A percentile compares a stretch with the other conserved stretches of the same genome.
phyloP scores from a whole-genome alignment of 371 early-diverging fungal genomes.

The Saksenaea vasiformis region DNA sequence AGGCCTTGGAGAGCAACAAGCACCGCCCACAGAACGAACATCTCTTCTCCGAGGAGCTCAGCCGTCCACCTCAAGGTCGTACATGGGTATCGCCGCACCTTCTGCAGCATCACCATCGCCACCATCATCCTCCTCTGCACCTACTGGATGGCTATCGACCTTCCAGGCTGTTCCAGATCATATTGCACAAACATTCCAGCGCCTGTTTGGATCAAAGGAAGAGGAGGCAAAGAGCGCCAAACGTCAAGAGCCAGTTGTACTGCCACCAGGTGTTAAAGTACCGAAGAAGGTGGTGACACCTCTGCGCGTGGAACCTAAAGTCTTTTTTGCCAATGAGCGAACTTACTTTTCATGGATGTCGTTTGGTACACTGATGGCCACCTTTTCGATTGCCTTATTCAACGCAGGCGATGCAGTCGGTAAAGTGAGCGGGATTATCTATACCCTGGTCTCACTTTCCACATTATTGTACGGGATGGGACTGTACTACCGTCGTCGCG shows the following conservation, averaged over 20 bases:
- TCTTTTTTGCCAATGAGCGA: conserved; percentile 99
- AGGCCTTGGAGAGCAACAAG: conserved; percentile 5
- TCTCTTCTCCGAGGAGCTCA: conserved; percentile 15
- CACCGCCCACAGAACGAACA: conserved; percentile 31
- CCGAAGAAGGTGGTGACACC: conserved; percentile 77
- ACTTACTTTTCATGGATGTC: conserved; percentile 96
- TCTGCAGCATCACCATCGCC: neutral
- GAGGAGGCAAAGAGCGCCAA: neutral
- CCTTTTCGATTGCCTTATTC: conserved; percentile 78
- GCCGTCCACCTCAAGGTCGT: conserved; percentile 8
- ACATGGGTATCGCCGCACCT: conserved; percentile 7
- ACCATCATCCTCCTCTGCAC: too few relatives aligned
- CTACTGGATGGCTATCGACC: conserved; percentile 8
- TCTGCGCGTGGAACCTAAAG: conserved; percentile 98
- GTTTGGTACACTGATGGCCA: conserved; percentile 75
- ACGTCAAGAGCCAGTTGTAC: conserved; percentile 29
- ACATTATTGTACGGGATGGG: conserved; percentile 91
- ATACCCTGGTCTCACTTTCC: conserved; percentile 78
- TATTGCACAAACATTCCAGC: conserved; percentile 17
- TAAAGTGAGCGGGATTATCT: conserved; percentile 75
- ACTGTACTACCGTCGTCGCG: conserved; percentile 93
- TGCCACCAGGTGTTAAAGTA: conserved; percentile 53
- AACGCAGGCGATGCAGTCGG: conserved; percentile 85
- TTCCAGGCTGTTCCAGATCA: conserved; percentile 8
- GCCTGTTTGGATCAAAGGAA: conserved; percentile 9